Evolutionary conservation across 2,329 filamentous ascomycete species (phyloP).

Genomic region (Ophiostoma piceae): DNA sequence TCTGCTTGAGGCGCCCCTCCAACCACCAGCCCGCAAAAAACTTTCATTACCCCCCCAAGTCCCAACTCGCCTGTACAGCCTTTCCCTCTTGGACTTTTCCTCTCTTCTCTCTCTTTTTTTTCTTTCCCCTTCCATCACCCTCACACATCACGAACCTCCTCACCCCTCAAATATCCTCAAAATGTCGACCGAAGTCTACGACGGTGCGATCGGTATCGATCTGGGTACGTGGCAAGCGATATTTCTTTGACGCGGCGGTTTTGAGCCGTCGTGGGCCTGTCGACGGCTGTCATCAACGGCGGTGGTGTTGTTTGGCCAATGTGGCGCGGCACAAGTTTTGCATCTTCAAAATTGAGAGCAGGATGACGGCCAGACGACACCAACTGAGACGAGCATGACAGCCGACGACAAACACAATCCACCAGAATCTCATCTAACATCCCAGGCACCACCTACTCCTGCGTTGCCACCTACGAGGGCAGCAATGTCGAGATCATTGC

Average conservation of each 20-base stretch:
- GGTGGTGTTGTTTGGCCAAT: neutral
- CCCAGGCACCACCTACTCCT: conserved; percentile 97
- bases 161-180: conserved; percentile 15
- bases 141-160: conserved; percentile 13
- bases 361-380: neutral
- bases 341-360: neutral
- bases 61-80: neutral
- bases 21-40: conserved; percentile 20
- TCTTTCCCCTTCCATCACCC: conserved; percentile 11
- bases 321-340: neutral
- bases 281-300: neutral
- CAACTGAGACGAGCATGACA: neutral
- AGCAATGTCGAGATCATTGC: conserved; percentile 99
- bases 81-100: conserved; percentile 8
- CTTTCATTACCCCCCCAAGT: conserved; percentile 15
- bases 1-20: conserved; percentile 18
- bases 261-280: neutral
- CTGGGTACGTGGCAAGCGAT: conserved; percentile 65
- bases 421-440: neutral
- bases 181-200: conserved; percentile 97
- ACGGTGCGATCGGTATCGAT: conserved; percentile 99
- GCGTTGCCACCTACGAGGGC: conserved; percentile 98
- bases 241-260: neutral
- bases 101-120: conserved; percentile 14
- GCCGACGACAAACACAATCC: neutral